Percentiles rank a stretch among this genome's conserved stretches.
Conservation (phyloP, 208 protist species). For the Leishmania amazonensis region DNA sequence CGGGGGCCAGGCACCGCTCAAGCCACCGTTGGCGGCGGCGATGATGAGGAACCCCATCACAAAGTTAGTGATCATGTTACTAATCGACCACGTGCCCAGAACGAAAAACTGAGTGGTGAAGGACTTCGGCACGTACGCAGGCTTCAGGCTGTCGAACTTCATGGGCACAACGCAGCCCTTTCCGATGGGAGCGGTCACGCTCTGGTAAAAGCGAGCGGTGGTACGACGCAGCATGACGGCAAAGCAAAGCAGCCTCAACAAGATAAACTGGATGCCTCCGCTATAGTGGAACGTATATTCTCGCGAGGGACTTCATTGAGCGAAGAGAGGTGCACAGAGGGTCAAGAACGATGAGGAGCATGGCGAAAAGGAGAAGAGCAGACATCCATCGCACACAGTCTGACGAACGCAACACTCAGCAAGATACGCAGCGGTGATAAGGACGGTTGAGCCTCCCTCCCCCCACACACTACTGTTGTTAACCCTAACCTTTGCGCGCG, state of each 20-base stretch:
- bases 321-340: neutral
- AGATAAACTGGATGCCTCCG: neutral
- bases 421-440: neutral
- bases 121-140: conserved; percentile 77
- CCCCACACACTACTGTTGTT: neutral
- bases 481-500: neutral
- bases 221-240: conserved; percentile 71
- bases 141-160: conserved; percentile 81
- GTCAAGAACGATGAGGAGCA: neutral
- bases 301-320: too few relatives aligned
- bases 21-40: conserved; percentile 76
- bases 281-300: neutral
- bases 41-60: conserved; percentile 75
- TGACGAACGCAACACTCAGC: neutral
- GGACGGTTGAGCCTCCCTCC: neutral
- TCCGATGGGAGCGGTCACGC: conserved; percentile 63
- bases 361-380: neutral
- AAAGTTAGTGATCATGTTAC: conserved; percentile 82
- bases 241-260: conserved; percentile 7
- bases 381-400: neutral
- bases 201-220: conserved; percentile 50
- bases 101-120: conserved; percentile 85
- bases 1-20: conserved; percentile 80
- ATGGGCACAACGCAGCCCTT: conserved; percentile 84
- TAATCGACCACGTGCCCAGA: conserved; percentile 75